A percentile compares a stretch with the other conserved stretches of the same genome.
phyloP scores from a whole-genome alignment of 2,329 filamentous ascomycete genomes.

The Botryosphaeria agaves region DNA sequence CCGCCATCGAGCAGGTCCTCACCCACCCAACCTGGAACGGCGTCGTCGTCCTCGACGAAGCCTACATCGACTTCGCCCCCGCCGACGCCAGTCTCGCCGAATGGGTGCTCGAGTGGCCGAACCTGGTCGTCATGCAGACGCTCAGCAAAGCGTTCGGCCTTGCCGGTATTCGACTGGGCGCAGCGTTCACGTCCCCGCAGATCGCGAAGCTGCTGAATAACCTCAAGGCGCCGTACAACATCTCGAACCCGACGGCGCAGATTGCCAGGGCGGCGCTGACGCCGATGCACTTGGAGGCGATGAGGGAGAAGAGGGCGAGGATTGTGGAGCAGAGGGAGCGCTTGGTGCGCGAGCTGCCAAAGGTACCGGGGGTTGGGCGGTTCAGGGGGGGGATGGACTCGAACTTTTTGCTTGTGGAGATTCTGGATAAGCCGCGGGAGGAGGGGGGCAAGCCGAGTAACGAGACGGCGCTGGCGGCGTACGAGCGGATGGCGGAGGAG shows the following conservation, averaged over 20 bases:
- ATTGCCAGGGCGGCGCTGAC: conserved; percentile 60
- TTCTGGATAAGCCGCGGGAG: conserved; percentile 45
- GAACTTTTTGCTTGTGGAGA: conserved; percentile 86
- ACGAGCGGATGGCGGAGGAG: conserved; percentile 68
- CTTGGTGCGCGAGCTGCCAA: conserved; percentile 54
- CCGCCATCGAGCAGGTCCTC: conserved; percentile 55
- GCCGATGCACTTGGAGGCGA: conserved; percentile 48
- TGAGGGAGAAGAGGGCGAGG: conserved; percentile 51
- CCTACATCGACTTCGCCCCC: conserved; percentile 87
- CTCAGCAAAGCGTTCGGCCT: conserved; percentile 96
- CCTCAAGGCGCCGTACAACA: conserved; percentile 92
- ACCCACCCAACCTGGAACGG: conserved; percentile 91
- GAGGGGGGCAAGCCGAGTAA: conserved; percentile 59
- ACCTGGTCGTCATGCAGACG: conserved; percentile 95
- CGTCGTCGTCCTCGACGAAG: conserved; percentile 82
- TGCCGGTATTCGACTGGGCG: conserved; percentile 80
- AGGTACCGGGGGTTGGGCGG: conserved; percentile 59
- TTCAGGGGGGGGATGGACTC: conserved; percentile 64
- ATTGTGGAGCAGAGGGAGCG: conserved; percentile 65
- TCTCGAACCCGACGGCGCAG: conserved; percentile 72
- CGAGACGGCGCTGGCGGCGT: conserved; percentile 56
- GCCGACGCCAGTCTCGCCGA: conserved; percentile 69
- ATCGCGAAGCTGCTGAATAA: conserved; percentile 74
- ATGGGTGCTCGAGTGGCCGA: conserved; percentile 84
- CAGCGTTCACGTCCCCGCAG: conserved; percentile 57